A percentile compares a stretch with the other conserved stretches of the same genome.
These are phyloP conservation scores for Pythium dissimile DNA, from an alignment of 352 stramenopile species.

Conservation along the genomic window DNA sequence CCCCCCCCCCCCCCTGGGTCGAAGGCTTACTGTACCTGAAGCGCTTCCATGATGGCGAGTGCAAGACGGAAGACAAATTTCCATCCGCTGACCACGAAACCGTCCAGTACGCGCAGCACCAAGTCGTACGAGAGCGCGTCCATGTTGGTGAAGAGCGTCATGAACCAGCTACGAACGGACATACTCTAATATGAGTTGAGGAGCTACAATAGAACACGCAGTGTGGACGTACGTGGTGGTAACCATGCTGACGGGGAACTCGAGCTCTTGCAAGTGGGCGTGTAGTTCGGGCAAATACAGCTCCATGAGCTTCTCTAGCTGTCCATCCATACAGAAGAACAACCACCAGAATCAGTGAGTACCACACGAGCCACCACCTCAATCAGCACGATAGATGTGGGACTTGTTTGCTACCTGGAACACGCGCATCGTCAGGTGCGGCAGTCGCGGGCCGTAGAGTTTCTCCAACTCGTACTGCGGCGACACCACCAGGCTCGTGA, in stretches of 20 bases:
- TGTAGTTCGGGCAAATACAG: conserved; percentile 38
- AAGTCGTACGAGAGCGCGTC: conserved; percentile 60
- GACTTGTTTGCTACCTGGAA: no score
- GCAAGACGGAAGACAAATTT: conserved; percentile 68
- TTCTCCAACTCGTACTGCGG: conserved; percentile 56
- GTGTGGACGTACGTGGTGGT: conserved; percentile 42
- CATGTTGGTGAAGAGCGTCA: conserved; percentile 80
- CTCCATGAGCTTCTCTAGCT: conserved; percentile 52
- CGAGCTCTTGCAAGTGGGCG: conserved; percentile 43
- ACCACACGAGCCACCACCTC: background rate
- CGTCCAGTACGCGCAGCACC: conserved; percentile 56
- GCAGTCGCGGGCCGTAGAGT: conserved; percentile 54
- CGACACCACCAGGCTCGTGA: conserved; percentile 50
- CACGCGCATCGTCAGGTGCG: conserved; percentile 59
- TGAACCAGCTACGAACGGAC: conserved; percentile 54
- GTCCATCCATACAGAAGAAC: no score
- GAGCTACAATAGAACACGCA: background rate
- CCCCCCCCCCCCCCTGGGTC: background rate
- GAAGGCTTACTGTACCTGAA: conserved; percentile 41
- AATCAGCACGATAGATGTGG: no score
- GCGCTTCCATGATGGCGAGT: conserved; percentile 47
- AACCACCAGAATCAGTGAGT: no score
- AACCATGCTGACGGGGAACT: conserved; percentile 71
- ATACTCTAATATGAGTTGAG: background rate
- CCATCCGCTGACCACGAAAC: conserved; percentile 69